Evolutionary conservation across 2,329 filamentous ascomycete species (phyloP).

Genomic region (Alternaria alternata): DNA sequence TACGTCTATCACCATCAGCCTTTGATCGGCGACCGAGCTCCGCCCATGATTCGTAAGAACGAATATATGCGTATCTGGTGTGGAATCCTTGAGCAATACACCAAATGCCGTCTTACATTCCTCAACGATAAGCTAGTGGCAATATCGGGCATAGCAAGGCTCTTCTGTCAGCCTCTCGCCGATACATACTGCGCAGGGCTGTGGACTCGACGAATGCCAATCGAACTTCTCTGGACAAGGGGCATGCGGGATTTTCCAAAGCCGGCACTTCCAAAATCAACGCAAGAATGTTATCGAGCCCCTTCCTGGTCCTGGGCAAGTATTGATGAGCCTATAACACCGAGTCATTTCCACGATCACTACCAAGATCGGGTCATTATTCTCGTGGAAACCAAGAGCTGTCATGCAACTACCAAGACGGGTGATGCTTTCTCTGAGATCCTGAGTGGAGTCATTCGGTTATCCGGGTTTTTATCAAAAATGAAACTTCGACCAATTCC

Average conservation of each 20-base stretch:
- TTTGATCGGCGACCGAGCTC: background rate
- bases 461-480: background rate
- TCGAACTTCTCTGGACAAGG: too few species aligned
- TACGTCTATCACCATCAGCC: background rate
- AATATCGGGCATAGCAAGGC: background rate
- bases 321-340: fast-evolving
- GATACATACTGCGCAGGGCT: background rate
- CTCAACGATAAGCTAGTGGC: background rate
- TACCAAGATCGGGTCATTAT: background rate
- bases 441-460: fast-evolving
- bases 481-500: background rate
- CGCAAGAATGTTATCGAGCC: background rate
- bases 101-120: background rate
- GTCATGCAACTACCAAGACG: background rate
- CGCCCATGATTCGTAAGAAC: fast-evolving
- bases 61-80: background rate
- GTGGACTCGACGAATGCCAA: background rate
- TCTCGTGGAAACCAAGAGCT: background rate
- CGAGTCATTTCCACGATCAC: too few species aligned
- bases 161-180: background rate
- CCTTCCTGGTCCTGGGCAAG: conserved; percentile 3
- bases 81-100: background rate
- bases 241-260: too few species aligned
- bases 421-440: background rate
- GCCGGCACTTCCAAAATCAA: background rate